These are phyloP conservation scores for Rosa lucieae DNA, from an alignment of 306 rosid species.

Conservation along the genomic window DNA sequence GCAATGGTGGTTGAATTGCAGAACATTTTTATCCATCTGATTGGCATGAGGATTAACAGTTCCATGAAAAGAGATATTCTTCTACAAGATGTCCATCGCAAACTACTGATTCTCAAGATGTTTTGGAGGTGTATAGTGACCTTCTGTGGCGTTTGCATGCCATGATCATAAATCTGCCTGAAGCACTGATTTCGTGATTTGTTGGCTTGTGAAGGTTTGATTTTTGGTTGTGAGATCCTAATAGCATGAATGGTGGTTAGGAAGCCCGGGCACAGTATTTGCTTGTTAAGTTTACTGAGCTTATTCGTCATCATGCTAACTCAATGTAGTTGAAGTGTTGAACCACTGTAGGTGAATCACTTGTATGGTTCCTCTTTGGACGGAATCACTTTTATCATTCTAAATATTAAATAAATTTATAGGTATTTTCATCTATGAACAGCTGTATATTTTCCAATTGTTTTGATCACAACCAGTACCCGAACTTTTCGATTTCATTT, in stretches of 20 bases:
- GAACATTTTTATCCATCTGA: conserved; percentile 10
- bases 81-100: conserved; percentile 20
- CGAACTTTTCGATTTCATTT: too few species aligned
- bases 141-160: neutral
- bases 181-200: neutral
- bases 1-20: conserved; percentile 15
- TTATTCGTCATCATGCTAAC: neutral
- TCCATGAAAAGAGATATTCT: conserved; percentile 9
- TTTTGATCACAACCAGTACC: too few species aligned
- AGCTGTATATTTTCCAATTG: neutral
- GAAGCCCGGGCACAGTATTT: neutral
- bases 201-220: conserved; percentile 13
- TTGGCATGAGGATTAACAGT: conserved; percentile 3
- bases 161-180: neutral
- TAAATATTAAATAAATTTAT: too few species aligned
- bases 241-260: conserved; percentile 1
- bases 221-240: neutral
- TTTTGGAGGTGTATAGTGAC: neutral
- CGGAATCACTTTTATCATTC: conserved; percentile 5
- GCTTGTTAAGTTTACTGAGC: neutral
- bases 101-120: conserved; percentile 7
- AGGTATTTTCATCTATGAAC: neutral
- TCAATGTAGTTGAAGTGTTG: neutral
- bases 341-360: conserved; percentile 1
- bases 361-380: neutral